phyloP scores from a whole-genome alignment of 2,329 filamentous ascomycete genomes.

The Raffaelea ambrosiae region DNA sequence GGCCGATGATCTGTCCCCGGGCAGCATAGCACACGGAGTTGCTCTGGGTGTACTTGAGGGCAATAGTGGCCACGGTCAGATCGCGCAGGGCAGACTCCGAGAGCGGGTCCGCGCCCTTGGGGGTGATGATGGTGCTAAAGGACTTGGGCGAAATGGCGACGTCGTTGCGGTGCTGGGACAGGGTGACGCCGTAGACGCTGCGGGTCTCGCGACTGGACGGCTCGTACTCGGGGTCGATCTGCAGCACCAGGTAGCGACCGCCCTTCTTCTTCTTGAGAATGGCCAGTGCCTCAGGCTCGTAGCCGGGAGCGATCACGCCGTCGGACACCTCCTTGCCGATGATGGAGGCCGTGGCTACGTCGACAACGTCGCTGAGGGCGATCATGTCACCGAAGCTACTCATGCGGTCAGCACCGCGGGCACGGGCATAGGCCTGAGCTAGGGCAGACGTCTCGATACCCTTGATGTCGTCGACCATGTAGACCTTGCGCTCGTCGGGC shows the following conservation, averaged over 20 bases:
- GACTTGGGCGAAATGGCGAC: slow-evolving; percentile 76
- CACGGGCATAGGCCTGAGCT: slow-evolving; percentile 91
- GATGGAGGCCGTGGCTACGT: slow-evolving; percentile 90
- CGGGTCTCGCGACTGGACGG: slow-evolving; percentile 75
- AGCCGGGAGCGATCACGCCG: slow-evolving; percentile 87
- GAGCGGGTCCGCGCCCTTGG: slow-evolving; percentile 66
- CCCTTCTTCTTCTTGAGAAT: slow-evolving; percentile 98
- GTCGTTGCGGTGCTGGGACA: slow-evolving; percentile 90
- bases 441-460: slow-evolving; percentile 79
- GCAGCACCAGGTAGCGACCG: slow-evolving; percentile 89
- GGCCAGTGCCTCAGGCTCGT: slow-evolving; percentile 74
- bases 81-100: slow-evolving; percentile 79
- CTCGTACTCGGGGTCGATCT: slow-evolving; percentile 84
- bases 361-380: slow-evolving; percentile 82
- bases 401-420: slow-evolving; percentile 94
- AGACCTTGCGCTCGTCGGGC: slow-evolving; percentile 88
- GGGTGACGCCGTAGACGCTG: slow-evolving; percentile 81
- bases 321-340: slow-evolving; percentile 97
- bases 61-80: slow-evolving; percentile 89
- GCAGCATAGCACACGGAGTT: slow-evolving; percentile 98
- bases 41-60: slow-evolving; percentile 96
- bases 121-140: slow-evolving; percentile 78
- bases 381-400: slow-evolving; percentile 97
- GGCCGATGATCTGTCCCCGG: slow-evolving; percentile 86
- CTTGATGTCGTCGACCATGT: slow-evolving; percentile 93